A percentile compares a stretch with the other conserved stretches of the same genome.
Evolutionary conservation across 2,329 filamentous ascomycete species (phyloP).

Genomic region (Cucurbitaria berberidis): DNA sequence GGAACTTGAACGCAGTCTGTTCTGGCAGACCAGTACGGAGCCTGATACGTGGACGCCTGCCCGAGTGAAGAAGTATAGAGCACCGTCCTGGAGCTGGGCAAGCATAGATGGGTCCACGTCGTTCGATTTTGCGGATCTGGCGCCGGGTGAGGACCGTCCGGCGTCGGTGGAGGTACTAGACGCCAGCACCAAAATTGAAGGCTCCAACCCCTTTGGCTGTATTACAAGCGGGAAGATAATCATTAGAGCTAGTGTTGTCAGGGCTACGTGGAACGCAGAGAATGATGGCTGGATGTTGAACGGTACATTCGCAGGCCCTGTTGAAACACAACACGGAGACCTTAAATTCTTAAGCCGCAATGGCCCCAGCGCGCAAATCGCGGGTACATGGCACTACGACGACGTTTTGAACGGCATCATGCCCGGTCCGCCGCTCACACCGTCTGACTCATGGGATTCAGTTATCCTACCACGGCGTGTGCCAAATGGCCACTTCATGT

Average conservation of each 20-base stretch:
- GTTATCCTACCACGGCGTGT: neutral
- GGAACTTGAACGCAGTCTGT: conserved; percentile 3
- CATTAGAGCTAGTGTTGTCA: neutral
- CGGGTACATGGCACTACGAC: conserved; percentile 4
- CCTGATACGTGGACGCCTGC: neutral
- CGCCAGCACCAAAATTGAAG: neutral
- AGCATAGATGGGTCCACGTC: neutral
- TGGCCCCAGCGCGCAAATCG: neutral
- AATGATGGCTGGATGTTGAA: neutral
- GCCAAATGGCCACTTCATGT: neutral
- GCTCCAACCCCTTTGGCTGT: conserved; percentile 4
- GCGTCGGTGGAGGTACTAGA: neutral
- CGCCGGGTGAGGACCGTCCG: neutral
- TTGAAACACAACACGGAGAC: neutral
- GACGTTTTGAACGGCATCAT: conserved; percentile 4
- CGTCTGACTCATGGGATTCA: neutral
- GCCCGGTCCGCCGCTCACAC: neutral
- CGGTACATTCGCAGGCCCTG: neutral
- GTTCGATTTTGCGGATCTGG: neutral
- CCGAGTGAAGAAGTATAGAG: neutral
- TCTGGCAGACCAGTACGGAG: conserved; percentile 1
- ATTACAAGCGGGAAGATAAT: neutral
- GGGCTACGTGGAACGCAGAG: neutral
- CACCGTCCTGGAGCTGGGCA: conserved; percentile 14
- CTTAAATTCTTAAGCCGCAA: neutral